Conservation (phyloP, 2,329 filamentous ascomycete genomes). For the Cadophora sp. region DNA sequence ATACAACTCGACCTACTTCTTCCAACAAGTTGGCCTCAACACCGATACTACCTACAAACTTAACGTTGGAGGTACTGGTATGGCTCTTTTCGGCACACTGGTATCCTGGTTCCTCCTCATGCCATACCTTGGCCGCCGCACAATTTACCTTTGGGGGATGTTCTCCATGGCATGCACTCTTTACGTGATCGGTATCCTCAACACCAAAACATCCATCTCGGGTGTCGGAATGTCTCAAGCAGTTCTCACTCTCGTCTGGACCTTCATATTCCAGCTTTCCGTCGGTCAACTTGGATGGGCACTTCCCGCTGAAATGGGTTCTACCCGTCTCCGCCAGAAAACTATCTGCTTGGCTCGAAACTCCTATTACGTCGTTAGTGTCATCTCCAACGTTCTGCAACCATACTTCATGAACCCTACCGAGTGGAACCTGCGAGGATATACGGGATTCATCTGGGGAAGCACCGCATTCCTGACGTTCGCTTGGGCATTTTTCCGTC, state of each 20-base stretch:
- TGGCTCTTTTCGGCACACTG: conserved; percentile 1
- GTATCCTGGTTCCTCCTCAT: conserved; percentile 10
- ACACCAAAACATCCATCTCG: background rate
- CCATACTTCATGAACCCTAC: conserved; percentile 40
- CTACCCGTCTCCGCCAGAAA: conserved; percentile 14
- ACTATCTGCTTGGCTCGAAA: conserved; percentile 10
- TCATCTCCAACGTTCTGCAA: background rate
- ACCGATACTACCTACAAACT: conserved; percentile 50
- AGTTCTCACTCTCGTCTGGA: conserved; percentile 14
- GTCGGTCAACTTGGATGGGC: conserved; percentile 15
- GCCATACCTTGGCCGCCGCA: conserved; percentile 16
- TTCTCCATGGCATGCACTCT: background rate
- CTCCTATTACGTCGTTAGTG: background rate
- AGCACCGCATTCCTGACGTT: background rate
- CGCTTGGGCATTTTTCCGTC: conserved; percentile 11
- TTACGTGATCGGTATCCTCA: conserved; percentile 10
- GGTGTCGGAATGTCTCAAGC: conserved; percentile 6
- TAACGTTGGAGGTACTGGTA: background rate
- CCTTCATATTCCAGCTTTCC: conserved; percentile 11
- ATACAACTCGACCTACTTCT: conserved; percentile 67
- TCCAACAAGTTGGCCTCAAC: conserved; percentile 59
- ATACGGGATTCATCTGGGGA: conserved; percentile 16
- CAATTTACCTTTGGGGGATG: conserved; percentile 11
- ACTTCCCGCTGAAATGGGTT: conserved; percentile 11
- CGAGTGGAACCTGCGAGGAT: conserved; percentile 1